Evolutionary conservation across 129 eudicot genomes (phyloP).

Genomic region (Saussurea involucrata): DNA sequence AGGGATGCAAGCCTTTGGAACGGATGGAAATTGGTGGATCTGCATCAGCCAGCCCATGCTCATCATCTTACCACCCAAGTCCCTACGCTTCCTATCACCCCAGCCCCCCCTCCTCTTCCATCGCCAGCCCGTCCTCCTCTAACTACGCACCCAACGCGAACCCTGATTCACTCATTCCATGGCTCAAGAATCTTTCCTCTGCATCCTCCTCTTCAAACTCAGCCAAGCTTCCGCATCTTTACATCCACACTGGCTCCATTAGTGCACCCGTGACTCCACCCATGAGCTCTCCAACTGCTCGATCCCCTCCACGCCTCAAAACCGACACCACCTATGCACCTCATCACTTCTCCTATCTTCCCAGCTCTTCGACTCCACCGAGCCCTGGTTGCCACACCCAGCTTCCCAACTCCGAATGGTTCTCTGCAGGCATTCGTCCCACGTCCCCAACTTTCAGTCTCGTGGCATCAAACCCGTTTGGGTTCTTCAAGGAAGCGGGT

Average conservation of each 20-base stretch:
- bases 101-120: constrained; percentile 69
- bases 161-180: constrained; percentile 66
- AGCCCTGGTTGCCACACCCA: constrained; percentile 46
- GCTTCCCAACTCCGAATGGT: constrained; percentile 47
- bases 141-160: constrained; percentile 42
- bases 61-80: constrained; percentile 60
- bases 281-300: constrained; percentile 62
- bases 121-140: constrained; percentile 68
- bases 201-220: constrained; percentile 54
- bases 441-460: constrained; percentile 82
- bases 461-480: constrained; percentile 66
- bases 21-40: constrained; percentile 63
- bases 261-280: constrained; percentile 96
- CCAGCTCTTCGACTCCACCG: constrained; percentile 56
- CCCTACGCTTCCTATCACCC: constrained; percentile 65
- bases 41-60: constrained; percentile 59
- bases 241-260: constrained; percentile 64
- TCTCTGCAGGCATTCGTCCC: constrained; percentile 52
- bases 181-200: constrained; percentile 73
- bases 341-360: constrained; percentile 31
- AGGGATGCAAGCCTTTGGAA: constrained; percentile 79
- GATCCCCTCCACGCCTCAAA: constrained; percentile 49
- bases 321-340: constrained; percentile 26
- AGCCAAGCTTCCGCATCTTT: constrained; percentile 44
- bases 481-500: constrained; percentile 37